Conservation (phyloP, 2,329 filamentous ascomycete genomes). For the Orbilia blumenaviensis region DNA sequence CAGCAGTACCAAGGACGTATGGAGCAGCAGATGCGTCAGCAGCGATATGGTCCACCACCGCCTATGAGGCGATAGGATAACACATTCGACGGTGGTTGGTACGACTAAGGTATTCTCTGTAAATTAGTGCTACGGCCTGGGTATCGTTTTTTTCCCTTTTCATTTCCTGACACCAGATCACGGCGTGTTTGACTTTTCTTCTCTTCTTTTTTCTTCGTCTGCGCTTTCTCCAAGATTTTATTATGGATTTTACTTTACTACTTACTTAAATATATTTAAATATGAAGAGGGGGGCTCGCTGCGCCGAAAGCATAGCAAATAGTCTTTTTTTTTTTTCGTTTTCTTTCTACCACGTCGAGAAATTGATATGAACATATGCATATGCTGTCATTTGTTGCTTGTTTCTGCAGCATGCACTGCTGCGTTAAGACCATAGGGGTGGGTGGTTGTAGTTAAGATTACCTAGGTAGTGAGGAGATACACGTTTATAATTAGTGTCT, state of each 20-base stretch:
- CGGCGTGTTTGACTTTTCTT: conserved; percentile 15
- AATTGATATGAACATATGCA: neutral
- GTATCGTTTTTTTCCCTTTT: neutral
- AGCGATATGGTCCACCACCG: conserved; percentile 41
- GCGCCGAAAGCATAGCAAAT: neutral
- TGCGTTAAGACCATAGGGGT: too few relatives aligned
- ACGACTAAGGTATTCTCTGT: conserved; percentile 27
- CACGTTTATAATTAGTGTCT: neutral
- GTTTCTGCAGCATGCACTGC: too few relatives aligned
- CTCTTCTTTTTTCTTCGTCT: conserved; percentile 6
- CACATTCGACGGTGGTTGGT: neutral
- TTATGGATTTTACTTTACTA: conserved; percentile 14
- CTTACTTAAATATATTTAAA: neutral
- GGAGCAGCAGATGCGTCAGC: conserved; percentile 46
- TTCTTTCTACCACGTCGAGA: neutral
- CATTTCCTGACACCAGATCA: conserved; percentile 1
- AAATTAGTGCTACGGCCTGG: conserved; percentile 26
- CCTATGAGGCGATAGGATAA: conserved; percentile 34
- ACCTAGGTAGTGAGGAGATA: neutral
- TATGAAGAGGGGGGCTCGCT: neutral
- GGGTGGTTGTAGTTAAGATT: neutral
- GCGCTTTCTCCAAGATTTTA: neutral
- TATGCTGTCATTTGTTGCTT: neutral
- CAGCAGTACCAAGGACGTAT: conserved; percentile 41
- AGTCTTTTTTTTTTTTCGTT: too few relatives aligned